Percentiles rank a stretch among this genome's conserved stretches.
These are phyloP conservation scores for Amoebophrya sp. DNA, from an alignment of 169 alveolate species.

Conservation along the genomic window DNA sequence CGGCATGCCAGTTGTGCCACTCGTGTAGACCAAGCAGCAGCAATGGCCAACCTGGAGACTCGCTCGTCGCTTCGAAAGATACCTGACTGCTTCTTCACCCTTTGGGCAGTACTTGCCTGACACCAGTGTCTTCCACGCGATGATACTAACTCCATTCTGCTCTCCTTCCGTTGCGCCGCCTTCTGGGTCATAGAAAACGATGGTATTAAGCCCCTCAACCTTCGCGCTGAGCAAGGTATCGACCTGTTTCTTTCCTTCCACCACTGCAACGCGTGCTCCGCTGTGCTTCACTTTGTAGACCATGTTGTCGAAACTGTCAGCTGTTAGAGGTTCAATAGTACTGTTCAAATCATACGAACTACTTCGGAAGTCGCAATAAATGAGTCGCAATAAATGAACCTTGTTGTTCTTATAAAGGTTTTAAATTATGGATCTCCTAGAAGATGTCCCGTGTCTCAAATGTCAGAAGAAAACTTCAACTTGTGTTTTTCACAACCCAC, in stretches of 20 bases:
- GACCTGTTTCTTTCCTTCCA: neutral
- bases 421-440: no score
- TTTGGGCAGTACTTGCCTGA: no score
- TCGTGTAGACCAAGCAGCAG: neutral
- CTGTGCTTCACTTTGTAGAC: neutral
- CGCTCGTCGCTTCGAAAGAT: no score
- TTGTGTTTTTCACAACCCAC: no score
- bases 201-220: neutral
- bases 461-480: no score
- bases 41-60: neutral
- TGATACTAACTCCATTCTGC: neutral
- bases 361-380: no score
- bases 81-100: no score
- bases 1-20: slow-evolving; percentile 4
- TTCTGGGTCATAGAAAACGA: neutral
- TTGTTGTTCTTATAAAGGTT: no score
- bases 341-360: no score
- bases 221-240: neutral
- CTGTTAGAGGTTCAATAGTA: no score
- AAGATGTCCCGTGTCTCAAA: no score
- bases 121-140: neutral
- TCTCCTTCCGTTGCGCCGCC: neutral
- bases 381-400: no score
- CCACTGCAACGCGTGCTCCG: neutral
- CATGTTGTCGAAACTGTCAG: neutral